phyloP scores from a whole-genome alignment of 1,284 basidiomycete genomes.

The Grifola frondosa region DNA sequence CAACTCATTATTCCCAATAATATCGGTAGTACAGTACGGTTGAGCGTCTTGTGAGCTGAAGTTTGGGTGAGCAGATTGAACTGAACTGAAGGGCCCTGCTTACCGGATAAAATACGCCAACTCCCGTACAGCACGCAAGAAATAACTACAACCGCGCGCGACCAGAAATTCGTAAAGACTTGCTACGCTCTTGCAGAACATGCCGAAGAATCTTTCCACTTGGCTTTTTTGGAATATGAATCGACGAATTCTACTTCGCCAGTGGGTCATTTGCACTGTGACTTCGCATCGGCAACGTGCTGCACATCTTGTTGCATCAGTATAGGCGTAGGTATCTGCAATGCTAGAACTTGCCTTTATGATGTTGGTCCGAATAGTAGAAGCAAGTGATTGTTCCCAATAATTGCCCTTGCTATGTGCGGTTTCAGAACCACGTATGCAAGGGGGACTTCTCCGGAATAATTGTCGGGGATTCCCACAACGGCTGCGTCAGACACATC shows the following conservation, averaged over 20 bases:
- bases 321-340: too few relatives aligned
- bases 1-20: too few relatives aligned
- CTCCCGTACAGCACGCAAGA: too few relatives aligned
- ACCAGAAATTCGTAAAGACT: too few relatives aligned
- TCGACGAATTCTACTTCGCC: slow-evolving; percentile 20
- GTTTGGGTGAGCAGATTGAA: too few relatives aligned
- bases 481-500: slow-evolving; percentile 68
- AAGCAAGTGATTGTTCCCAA: slow-evolving; percentile 2
- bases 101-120: too few relatives aligned
- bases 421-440: slow-evolving; percentile 39
- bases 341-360: too few relatives aligned
- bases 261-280: slow-evolving; percentile 17
- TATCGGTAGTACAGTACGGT: too few relatives aligned
- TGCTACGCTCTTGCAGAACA: slow-evolving; percentile 13
- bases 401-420: slow-evolving; percentile 5
- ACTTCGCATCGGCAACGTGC: slow-evolving; percentile 16
- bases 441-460: slow-evolving; percentile 44
- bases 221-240: slow-evolving; percentile 18
- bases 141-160: too few relatives aligned
- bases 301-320: too few relatives aligned
- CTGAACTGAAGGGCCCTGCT: too few relatives aligned
- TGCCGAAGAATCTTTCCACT: slow-evolving; percentile 22
- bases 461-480: slow-evolving; percentile 49
- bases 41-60: too few relatives aligned
- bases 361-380: slow-evolving; percentile 4